Percentiles rank a stretch among this genome's conserved stretches.
These are phyloP conservation scores for Trichoderma koningiopsis DNA, from an alignment of 2,329 filamentous ascomycete genomes.

Conservation along the genomic window DNA sequence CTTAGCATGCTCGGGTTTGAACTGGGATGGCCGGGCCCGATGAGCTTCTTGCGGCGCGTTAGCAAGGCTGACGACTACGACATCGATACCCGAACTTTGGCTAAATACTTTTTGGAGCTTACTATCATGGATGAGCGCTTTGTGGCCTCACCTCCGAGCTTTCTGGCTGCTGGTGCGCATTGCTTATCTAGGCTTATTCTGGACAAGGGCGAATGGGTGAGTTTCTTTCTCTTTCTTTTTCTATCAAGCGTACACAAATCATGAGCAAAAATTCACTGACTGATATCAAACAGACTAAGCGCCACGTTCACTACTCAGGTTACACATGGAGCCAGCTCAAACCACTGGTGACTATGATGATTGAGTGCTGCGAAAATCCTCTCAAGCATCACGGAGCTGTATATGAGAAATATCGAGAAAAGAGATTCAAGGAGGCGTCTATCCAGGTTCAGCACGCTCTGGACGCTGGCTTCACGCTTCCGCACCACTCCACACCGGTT, in stretches of 20 bases:
- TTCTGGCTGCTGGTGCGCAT: conserved; percentile 86
- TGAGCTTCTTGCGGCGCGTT: conserved; percentile 95
- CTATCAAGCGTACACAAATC: not conserved
- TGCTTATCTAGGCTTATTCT: conserved; percentile 88
- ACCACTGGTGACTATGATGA: conserved; percentile 73
- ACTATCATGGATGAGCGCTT: conserved; percentile 98
- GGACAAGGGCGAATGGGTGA: conserved; percentile 90
- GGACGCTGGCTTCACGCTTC: conserved; percentile 58
- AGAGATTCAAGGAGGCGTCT: conserved; percentile 83
- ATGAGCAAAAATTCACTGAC: not conserved
- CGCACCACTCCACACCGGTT: conserved; percentile 47
- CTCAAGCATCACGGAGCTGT: conserved; percentile 82
- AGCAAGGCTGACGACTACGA: conserved; percentile 99
- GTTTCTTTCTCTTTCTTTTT: conserved; percentile 39
- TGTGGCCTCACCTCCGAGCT: conserved; percentile 87
- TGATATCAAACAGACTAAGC: conserved; percentile 59
- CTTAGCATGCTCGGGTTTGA: conserved; percentile 94
- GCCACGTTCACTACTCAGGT: conserved; percentile 89
- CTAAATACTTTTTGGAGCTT: conserved; percentile 97
- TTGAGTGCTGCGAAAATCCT: conserved; percentile 85
- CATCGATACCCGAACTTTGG: conserved; percentile 87
- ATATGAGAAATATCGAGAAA: conserved; percentile 89
- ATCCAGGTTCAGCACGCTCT: conserved; percentile 77
- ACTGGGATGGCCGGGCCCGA: conserved; percentile 96
- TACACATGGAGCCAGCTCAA: conserved; percentile 87